Evolutionary conservation across 768 basidiomycete genomes (phyloP).

Genomic region (Boletus patriciae): DNA sequence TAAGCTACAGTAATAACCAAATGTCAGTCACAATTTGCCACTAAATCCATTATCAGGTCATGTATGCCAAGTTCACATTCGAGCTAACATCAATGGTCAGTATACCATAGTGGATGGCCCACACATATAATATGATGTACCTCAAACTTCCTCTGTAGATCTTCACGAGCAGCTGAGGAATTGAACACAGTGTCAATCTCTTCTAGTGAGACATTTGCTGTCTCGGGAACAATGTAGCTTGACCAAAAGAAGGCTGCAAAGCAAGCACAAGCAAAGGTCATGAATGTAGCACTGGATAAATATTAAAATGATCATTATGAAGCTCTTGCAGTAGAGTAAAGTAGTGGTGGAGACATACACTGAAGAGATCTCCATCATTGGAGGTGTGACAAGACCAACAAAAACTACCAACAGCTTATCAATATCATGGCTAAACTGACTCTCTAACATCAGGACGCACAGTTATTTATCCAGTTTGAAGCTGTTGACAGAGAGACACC

Average conservation of each 20-base stretch:
- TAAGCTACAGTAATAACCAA: background rate
- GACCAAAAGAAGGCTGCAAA: slow-evolving; percentile 70
- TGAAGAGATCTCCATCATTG: slow-evolving; percentile 59
- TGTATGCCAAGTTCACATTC: slow-evolving; percentile 56
- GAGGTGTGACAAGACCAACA: slow-evolving; percentile 72
- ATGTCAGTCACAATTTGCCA: slow-evolving; percentile 15
- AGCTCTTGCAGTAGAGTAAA: background rate
- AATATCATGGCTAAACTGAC: background rate
- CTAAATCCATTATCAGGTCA: slow-evolving; percentile 43
- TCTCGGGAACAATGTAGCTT: slow-evolving; percentile 69
- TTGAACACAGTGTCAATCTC: slow-evolving; percentile 72
- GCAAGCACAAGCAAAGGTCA: slow-evolving; percentile 64
- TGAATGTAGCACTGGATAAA: slow-evolving; percentile 58
- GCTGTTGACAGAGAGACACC: slow-evolving; percentile 84
- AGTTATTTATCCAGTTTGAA: slow-evolving; percentile 87
- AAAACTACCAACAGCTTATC: slow-evolving; percentile 47
- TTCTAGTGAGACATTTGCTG: slow-evolving; percentile 72
- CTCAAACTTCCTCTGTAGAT: slow-evolving; percentile 49
- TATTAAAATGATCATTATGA: background rate
- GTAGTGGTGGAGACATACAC: slow-evolving; percentile 38
- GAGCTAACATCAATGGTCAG: slow-evolving; percentile 41
- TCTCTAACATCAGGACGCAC: slow-evolving; percentile 35
- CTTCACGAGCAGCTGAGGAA: slow-evolving; percentile 56
- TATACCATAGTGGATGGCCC: background rate
- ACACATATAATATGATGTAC: slow-evolving; percentile 32